Evolutionary conservation across 2,329 filamentous ascomycete genomes (phyloP), one percentile per base, ranked within the genome.

Genomic region (Venturia aucupariae): DNA sequence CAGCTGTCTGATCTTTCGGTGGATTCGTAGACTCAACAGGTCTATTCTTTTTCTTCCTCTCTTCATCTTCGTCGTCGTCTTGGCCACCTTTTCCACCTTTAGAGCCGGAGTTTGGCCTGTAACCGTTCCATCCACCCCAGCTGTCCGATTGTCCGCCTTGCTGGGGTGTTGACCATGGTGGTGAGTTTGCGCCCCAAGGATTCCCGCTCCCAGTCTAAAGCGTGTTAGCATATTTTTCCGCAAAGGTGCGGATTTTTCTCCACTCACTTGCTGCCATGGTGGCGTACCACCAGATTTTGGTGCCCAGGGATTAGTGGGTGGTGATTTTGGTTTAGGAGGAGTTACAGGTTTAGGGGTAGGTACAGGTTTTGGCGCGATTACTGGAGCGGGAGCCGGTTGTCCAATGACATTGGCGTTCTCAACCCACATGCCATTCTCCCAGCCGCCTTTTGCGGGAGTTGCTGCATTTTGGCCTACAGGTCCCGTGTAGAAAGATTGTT

Each of bases 341-440:
- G 38, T 10, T 1, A 60, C 19, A 32, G 59, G 35, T 42, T 51
- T 11, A 7, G 46, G 46, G 22, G n/a, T n/a, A 19, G 5, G 19
- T 11, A 22, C 42, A 5, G 46, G 22, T 27, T n/a, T n/a, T n/a
- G n/a, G n/a, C n/a, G n/a, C n/a, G n/a, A n/a, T n/a, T n/a, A 22
- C 13, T 22, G 44, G 61, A 22, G 62, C 46, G 15, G 46, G 46
- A n/a, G 48, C 35, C 54, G 41, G 24, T 24, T n/a, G 22, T 22
- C 19, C 30, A 32, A 35, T 32, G 15, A 35, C 22, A 3, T 30
- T 38, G 5, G 46, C 30, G 4, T 55, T 60, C 48, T 42, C 46
- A 8, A 55, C 35, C 62, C 62, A 64, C 27, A 59, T 35, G 51
- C 51, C 51, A 48, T 44, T 32, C 30, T 57, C 38, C 62, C 62